These are phyloP conservation scores for Alternaria tenuissima DNA, from an alignment of 2,329 filamentous ascomycete species.

Conservation along the genomic window DNA sequence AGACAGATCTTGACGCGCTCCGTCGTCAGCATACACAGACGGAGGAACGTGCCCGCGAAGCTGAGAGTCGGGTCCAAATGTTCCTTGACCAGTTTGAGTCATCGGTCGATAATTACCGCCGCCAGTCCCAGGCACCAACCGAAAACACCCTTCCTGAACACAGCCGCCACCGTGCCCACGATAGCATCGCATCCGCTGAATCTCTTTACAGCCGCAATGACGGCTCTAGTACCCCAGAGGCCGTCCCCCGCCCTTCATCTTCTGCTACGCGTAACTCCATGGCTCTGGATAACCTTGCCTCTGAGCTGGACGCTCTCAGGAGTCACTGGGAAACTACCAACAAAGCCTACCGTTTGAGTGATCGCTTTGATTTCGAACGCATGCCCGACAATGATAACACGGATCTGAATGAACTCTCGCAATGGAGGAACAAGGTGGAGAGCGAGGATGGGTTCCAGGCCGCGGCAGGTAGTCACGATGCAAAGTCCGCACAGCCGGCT, in stretches of 20 bases:
- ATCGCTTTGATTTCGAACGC: constrained; percentile 84
- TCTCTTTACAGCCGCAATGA: constrained; percentile 58
- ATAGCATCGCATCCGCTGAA: constrained; percentile 68
- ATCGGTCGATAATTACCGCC: constrained; percentile 93
- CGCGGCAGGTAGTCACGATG: constrained; percentile 5
- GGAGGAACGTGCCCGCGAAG: constrained; percentile 85
- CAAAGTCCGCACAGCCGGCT: constrained; percentile 5
- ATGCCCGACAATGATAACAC: constrained; percentile 49
- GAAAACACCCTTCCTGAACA: constrained; percentile 46
- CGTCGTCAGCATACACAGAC: constrained; percentile 82
- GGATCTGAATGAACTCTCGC: constrained; percentile 43
- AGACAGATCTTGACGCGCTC: constrained; percentile 78
- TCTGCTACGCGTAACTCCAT: constrained; percentile 63
- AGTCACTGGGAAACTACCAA: constrained; percentile 96
- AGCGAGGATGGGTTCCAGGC: constrained; percentile 37
- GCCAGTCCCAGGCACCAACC: constrained; percentile 65
- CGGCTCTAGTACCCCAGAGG: constrained; percentile 46
- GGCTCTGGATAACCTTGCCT: constrained; percentile 89
- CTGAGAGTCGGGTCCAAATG: constrained; percentile 90
- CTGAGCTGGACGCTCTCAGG: constrained; percentile 87
- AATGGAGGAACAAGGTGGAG: constrained; percentile 47
- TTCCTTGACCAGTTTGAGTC: constrained; percentile 93
- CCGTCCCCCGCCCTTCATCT: constrained; percentile 35
- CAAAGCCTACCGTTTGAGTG: constrained; percentile 91
- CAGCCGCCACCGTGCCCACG: constrained; percentile 56